Evolutionary conservation across 148 eudicot genomes (phyloP).

Genomic region (Pouteria glomerata): DNA sequence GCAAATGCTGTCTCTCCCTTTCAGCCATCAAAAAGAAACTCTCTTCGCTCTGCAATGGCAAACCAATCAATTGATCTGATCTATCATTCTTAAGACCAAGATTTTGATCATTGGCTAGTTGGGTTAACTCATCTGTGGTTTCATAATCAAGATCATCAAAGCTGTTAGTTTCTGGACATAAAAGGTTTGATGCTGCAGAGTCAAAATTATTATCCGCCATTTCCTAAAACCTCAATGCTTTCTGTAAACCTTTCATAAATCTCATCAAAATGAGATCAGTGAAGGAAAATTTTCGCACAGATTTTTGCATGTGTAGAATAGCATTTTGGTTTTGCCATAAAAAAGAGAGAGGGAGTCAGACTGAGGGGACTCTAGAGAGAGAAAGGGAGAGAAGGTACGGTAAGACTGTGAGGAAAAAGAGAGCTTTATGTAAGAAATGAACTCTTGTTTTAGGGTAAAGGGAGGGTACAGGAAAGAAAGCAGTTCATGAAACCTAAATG

Average conservation of each 20-base stretch:
- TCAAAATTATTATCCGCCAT: conserved; percentile 50
- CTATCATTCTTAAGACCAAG: conserved; percentile 7
- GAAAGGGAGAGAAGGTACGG: conserved; percentile 17
- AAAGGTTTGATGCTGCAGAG: conserved; percentile 29
- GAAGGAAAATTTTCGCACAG: conserved; percentile 4
- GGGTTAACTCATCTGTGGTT: conserved; percentile 13
- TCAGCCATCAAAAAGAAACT: conserved; percentile 41
- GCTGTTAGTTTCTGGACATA: conserved; percentile 46
- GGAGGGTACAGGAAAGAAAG: conserved; percentile 22
- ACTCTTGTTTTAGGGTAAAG: conserved; percentile 29
- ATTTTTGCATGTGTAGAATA: conserved; percentile 2
- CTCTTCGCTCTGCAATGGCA: conserved; percentile 47
- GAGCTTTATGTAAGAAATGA: conserved; percentile 40
- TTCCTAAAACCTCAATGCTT: conserved; percentile 11
- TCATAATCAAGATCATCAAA: conserved; percentile 45
- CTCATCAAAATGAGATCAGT: conserved; percentile 22
- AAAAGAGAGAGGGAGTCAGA: conserved; percentile 13
- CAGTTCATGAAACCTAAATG: not conserved
- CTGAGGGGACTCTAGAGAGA: conserved; percentile 7
- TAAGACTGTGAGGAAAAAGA: not conserved
- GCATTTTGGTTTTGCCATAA: conserved; percentile 6
- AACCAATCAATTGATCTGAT: conserved; percentile 33
- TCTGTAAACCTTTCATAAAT: conserved; percentile 15
- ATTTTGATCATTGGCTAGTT: conserved; percentile 16
- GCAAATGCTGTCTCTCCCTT: conserved; percentile 49